Base-by-base conservation (phyloP, 2,329 filamentous ascomycete species). In the Fusarium transvaalense region DNA sequence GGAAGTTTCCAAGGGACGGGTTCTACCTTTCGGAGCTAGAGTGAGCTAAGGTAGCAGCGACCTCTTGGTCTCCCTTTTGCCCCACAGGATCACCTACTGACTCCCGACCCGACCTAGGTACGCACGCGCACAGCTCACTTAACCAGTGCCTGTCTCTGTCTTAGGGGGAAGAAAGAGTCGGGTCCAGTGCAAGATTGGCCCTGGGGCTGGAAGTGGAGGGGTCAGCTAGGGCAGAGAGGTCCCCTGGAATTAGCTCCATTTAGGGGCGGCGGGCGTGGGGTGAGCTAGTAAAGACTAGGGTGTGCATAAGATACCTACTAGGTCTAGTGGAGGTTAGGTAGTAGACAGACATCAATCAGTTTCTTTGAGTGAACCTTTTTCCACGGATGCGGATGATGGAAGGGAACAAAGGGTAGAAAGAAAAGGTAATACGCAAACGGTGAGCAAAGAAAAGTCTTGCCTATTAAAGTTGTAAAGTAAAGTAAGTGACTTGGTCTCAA, bases 1-100 rank as follows among this genome's bases (percentile, higher is more conserved):
- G 61, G 56, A 66, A 66, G 61, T 64, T 64, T 64, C 61, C 60
- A 53, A 64, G 60, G 53, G 61, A 64, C 61, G 61, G 61, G 61
- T 64, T 47, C 53, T 51, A 43, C 60, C 53, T 42, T 51, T 64
- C 64, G 27, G 45, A 63, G 58, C 61, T 64, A 64, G 48, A 51
- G 32, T 51, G 21, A 50, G 46, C 32, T 50, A 27, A 31, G 52
- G 23, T 50, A 32, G 42, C 23, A 42, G 21, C 21, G n/a, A 56
- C 56, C 17, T 27, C 19, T 41, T 38, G 53, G 21, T 53, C 61
- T 64, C 59, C 61, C 60, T 43, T 47, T 52, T 46, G 61, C 60
- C 60, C 61, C 61, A 64, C 61, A 58, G 38, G 51, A 39, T 51
- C 47, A 51, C 32, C 46, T 50, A 48, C 47, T 51, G 32, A 51